Evolutionary conservation across 2,329 filamentous ascomycete species (phyloP).

Genomic region (Fusarium camptoceras): DNA sequence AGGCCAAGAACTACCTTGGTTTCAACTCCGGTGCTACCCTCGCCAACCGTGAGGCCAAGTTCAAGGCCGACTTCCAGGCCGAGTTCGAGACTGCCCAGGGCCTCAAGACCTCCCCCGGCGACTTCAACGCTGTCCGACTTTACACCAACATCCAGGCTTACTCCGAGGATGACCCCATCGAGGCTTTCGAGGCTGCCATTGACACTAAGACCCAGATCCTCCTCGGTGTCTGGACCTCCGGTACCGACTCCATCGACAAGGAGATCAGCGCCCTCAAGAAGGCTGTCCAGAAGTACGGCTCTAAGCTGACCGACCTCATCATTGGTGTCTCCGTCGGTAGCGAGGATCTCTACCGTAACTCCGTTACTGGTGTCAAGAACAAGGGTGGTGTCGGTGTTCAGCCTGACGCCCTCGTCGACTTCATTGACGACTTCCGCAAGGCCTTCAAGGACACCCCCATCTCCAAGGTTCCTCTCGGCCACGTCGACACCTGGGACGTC

Average conservation of each 20-base stretch:
- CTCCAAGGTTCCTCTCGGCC: conserved; percentile 66
- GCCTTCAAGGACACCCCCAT: conserved; percentile 63
- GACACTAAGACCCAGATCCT: conserved; percentile 70
- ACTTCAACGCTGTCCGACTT: conserved; percentile 69
- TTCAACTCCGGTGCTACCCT: conserved; percentile 65
- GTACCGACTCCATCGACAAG: conserved; percentile 64
- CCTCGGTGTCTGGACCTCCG: conserved; percentile 73
- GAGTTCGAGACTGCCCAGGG: conserved; percentile 59
- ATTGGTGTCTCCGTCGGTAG: conserved; percentile 74
- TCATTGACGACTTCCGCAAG: conserved; percentile 73
- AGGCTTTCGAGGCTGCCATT: conserved; percentile 81
- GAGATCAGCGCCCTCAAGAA: conserved; percentile 71
- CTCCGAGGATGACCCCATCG: conserved; percentile 78
- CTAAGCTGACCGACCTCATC: conserved; percentile 65
- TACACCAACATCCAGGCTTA: conserved; percentile 76
- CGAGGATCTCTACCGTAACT: conserved; percentile 75
- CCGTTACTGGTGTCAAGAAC: conserved; percentile 71
- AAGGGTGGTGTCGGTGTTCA: conserved; percentile 70
- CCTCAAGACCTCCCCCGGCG: conserved; percentile 58
- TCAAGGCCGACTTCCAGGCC: conserved; percentile 61
- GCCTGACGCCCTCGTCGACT: conserved; percentile 70
- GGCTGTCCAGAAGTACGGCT: conserved; percentile 66
- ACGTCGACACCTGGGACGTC: conserved; percentile 76
- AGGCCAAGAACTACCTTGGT: conserved; percentile 62
- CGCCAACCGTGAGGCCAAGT: conserved; percentile 63